These are phyloP conservation scores for Lachnellula subtilissima DNA, from an alignment of 2,329 filamentous ascomycete species.

Conservation along the genomic window DNA sequence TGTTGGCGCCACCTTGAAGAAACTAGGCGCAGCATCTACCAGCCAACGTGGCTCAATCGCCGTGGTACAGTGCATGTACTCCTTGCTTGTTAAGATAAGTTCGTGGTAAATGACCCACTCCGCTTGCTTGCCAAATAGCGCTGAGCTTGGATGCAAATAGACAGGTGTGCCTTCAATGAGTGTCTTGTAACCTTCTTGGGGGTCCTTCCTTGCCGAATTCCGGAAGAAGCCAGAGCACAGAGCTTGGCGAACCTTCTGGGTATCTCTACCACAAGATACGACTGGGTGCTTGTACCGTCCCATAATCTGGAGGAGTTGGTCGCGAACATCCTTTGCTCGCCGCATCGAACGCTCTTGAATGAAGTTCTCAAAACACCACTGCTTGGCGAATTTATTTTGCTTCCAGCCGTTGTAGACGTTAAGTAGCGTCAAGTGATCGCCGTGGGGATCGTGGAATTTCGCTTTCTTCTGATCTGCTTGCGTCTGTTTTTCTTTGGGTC, in stretches of 20 bases:
- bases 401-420: conserved; percentile 99
- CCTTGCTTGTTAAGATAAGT: conserved; percentile 87
- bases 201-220: conserved; percentile 90
- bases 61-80: conserved; percentile 96
- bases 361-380: conserved; percentile 98
- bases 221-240: conserved; percentile 94
- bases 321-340: conserved; percentile 84
- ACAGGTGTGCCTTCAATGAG: conserved; percentile 92
- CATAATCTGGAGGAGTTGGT: conserved; percentile 92
- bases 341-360: conserved; percentile 88
- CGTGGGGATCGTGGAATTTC: conserved; percentile 93
- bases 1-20: conserved; percentile 93
- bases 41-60: conserved; percentile 91
- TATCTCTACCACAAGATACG: conserved; percentile 80
- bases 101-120: conserved; percentile 96
- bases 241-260: conserved; percentile 79
- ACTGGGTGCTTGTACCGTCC: conserved; percentile 80
- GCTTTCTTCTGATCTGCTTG: conserved; percentile 97
- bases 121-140: conserved; percentile 89
- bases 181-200: conserved; percentile 95
- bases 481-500: conserved; percentile 93
- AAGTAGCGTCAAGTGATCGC: conserved; percentile 88
- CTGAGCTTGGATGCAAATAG: conserved; percentile 86
- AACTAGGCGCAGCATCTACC: conserved; percentile 94
- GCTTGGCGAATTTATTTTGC: conserved; percentile 69